These are phyloP conservation scores for Cercospora sp. DNA, from an alignment of 2,329 filamentous ascomycete species.

Conservation along the genomic window DNA sequence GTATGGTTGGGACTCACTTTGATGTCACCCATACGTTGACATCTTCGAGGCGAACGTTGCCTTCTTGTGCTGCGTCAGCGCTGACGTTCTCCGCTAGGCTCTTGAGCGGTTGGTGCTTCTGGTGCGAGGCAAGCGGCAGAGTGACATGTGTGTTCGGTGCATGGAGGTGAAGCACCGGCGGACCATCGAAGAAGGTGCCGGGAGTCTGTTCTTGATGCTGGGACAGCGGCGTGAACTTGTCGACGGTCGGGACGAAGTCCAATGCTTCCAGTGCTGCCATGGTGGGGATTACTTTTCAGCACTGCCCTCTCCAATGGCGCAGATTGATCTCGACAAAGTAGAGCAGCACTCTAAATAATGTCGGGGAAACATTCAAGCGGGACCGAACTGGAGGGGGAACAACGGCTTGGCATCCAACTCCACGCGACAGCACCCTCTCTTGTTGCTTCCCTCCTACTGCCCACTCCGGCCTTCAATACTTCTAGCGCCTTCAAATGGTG, in stretches of 20 bases:
- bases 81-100: not conserved
- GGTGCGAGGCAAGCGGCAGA: conserved; percentile 4
- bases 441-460: not conserved
- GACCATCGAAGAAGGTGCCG: conserved; percentile 67
- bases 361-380: not conserved
- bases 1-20: conserved; percentile 35
- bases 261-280: conserved; percentile 4
- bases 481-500: not conserved
- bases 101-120: conserved; percentile 2
- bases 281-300: not conserved
- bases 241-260: conserved; percentile 2
- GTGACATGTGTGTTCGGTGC: conserved; percentile 45
- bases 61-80: conserved; percentile 26
- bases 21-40: conserved; percentile 53
- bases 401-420: not conserved
- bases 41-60: conserved; percentile 25
- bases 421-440: not conserved
- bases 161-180: conserved; percentile 69
- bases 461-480: not conserved
- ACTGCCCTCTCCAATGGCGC: not conserved
- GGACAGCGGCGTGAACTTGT: conserved; percentile 59
- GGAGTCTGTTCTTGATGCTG: conserved; percentile 74
- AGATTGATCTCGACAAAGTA: not conserved
- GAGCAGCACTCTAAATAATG: too few relatives aligned
- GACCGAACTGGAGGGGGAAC: not conserved